A percentile compares a stretch with the other conserved stretches of the same genome.
Evolutionary conservation across 306 rosid species (phyloP).

Genomic region (Sindora glabra): DNA sequence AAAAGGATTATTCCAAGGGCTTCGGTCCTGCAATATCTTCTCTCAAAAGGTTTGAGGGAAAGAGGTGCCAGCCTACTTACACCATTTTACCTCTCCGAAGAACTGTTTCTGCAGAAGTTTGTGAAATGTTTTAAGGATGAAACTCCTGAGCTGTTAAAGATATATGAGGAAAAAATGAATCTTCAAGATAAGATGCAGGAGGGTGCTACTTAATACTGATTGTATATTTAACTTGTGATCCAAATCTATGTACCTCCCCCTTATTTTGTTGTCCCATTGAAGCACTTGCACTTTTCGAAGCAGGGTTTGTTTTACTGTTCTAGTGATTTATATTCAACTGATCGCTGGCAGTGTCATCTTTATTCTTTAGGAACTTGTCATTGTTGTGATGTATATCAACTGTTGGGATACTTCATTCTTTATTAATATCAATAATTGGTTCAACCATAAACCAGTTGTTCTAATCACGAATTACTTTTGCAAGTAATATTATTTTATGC

Average conservation of each 20-base stretch:
- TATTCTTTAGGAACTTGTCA: too few relatives aligned
- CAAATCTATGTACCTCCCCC: neutral
- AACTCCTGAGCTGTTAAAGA: neutral
- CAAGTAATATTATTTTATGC: too few relatives aligned
- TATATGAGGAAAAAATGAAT: neutral
- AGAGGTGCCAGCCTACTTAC: neutral
- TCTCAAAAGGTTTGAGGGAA: conserved; percentile 5
- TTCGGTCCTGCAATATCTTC: conserved; percentile 11
- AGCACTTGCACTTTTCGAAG: neutral
- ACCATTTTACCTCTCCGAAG: neutral
- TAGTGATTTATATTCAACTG: too few relatives aligned
- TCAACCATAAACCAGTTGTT: too few relatives aligned
- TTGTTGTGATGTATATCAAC: too few relatives aligned
- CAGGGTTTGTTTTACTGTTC: neutral
- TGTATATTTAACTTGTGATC: too few relatives aligned
- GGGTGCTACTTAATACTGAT: neutral
- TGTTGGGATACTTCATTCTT: too few relatives aligned
- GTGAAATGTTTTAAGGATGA: neutral
- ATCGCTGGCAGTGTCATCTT: too few relatives aligned
- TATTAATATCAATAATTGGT: too few relatives aligned
- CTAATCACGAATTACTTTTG: too few relatives aligned
- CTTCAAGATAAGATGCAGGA: neutral
- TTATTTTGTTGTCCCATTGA: neutral
- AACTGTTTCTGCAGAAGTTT: neutral
- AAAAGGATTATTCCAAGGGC: conserved; percentile 19